Conservation (phyloP, 2,329 filamentous ascomycete species). For the Microsporum ferrugineum region DNA sequence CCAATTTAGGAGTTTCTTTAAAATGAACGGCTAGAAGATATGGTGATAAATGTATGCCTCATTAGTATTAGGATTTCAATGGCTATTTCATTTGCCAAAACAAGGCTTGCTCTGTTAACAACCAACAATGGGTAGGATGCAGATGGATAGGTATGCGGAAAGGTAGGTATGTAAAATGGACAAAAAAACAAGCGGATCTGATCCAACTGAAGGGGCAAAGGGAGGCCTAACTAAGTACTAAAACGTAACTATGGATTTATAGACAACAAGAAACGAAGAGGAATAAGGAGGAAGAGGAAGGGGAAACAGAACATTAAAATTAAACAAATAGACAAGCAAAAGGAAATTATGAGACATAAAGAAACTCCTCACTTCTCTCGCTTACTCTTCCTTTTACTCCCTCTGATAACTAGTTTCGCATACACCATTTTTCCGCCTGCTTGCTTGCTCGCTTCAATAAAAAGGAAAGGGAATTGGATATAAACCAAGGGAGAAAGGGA, state of each 20-base stretch:
- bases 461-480: background rate
- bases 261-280: constrained; percentile 4
- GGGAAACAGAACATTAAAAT: constrained; percentile 6
- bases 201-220: background rate
- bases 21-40: no score
- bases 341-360: constrained; percentile 7
- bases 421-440: background rate
- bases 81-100: background rate
- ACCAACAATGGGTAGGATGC: background rate
- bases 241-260: constrained; percentile 2
- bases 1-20: no score
- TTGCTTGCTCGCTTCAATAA: background rate
- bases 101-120: background rate
- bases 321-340: constrained; percentile 6
- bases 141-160: background rate
- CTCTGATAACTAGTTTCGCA: background rate
- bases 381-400: background rate
- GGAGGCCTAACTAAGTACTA: background rate
- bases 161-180: background rate
- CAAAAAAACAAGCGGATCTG: background rate
- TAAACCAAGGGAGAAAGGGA: background rate
- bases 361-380: background rate
- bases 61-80: background rate
- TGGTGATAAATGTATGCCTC: background rate
- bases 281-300: background rate